These are phyloP conservation scores for Rutstroemia sp. DNA, from an alignment of 2,329 filamentous ascomycete genomes.

Conservation along the genomic window DNA sequence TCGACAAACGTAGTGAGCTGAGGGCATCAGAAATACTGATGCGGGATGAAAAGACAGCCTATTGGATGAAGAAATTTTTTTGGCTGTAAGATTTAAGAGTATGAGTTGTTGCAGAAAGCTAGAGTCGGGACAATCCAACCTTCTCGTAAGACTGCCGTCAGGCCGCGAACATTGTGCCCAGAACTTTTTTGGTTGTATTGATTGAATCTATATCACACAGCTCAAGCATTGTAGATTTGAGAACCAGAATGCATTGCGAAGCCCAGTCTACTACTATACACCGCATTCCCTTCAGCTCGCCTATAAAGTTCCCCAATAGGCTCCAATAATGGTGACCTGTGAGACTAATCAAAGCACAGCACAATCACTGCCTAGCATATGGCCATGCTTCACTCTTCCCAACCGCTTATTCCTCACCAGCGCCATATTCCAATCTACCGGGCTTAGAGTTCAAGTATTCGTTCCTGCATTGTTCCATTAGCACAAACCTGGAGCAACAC, in stretches of 20 bases:
- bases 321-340: constrained; percentile 10
- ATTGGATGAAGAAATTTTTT: not conserved
- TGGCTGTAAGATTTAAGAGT: not conserved
- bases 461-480: constrained; percentile 46
- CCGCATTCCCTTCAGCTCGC: constrained; percentile 10
- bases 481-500: not conserved
- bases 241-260: constrained; percentile 18
- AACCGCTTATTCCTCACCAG: constrained; percentile 30
- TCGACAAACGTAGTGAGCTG: not conserved
- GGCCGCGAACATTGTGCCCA: too few species aligned
- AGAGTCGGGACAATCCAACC: not conserved
- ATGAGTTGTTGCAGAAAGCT: not conserved
- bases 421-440: constrained; percentile 49
- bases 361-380: constrained; percentile 20
- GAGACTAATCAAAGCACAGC: constrained; percentile 20
- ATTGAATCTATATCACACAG: not conserved
- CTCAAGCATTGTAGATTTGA: not conserved
- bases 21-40: not conserved
- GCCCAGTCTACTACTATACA: constrained; percentile 27
- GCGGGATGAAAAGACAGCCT: not conserved
- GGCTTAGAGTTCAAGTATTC: constrained; percentile 76
- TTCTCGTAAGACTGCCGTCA: not conserved
- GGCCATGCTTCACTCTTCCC: constrained; percentile 11
- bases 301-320: not conserved
- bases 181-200: too few species aligned